These are phyloP conservation scores for Tieghemostelium lacteum DNA, from an alignment of 78 protist species.

Conservation along the genomic window DNA sequence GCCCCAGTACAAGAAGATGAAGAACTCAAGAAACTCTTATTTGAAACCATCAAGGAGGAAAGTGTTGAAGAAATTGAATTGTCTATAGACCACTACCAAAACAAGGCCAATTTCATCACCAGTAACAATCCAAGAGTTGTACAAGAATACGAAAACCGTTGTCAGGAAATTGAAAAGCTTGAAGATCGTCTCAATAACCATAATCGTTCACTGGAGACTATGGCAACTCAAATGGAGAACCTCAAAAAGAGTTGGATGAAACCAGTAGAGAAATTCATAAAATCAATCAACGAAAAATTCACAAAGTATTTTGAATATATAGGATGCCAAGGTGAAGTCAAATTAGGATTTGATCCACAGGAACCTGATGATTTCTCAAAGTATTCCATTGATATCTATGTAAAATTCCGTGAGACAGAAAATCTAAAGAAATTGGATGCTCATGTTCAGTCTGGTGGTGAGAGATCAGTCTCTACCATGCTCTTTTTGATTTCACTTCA, in stretches of 20 bases:
- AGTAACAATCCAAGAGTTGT: constrained; percentile 63
- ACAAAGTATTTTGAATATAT: constrained; percentile 58
- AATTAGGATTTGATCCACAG: constrained; percentile 32
- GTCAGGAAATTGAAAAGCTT: constrained; percentile 28
- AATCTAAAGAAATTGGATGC: constrained; percentile 53
- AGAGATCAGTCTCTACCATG: constrained; percentile 94
- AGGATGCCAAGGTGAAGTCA: constrained; percentile 84
- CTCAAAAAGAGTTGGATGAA: constrained; percentile 53
- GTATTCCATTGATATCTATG: constrained; percentile 86
- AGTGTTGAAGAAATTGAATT: constrained; percentile 42
- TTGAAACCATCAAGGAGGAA: neutral
- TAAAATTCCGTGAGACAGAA: constrained; percentile 83
- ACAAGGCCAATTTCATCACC: constrained; percentile 28
- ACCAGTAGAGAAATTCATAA: constrained; percentile 36
- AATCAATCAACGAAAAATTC: constrained; percentile 47
- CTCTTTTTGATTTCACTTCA: constrained; percentile 92
- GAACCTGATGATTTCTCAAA: constrained; percentile 73
- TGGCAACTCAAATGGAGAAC: neutral
- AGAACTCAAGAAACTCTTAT: too few relatives aligned
- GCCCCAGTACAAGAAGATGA: neutral
- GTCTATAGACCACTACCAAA: constrained; percentile 9
- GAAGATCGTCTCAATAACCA: neutral
- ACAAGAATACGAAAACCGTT: constrained; percentile 77
- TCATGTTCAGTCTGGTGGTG: constrained; percentile 92
- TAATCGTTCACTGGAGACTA: neutral